These are phyloP conservation scores for Fusarium sp. DNA, from an alignment of 2,329 filamentous ascomycete genomes.

Conservation along the genomic window DNA sequence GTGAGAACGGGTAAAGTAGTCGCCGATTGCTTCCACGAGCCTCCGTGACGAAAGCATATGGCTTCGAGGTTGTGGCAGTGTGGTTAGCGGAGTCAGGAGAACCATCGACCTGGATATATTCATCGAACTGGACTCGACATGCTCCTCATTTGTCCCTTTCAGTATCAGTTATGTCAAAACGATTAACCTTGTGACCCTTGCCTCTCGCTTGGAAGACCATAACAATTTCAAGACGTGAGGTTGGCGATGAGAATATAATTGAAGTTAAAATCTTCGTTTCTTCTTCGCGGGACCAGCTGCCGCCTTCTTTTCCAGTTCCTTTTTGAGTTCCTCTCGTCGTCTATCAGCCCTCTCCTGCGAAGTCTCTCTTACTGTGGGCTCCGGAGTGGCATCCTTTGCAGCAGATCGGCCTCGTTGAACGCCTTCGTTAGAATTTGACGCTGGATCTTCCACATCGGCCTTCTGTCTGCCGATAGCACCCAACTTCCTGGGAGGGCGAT, in stretches of 20 bases:
- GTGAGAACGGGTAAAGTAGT: background rate
- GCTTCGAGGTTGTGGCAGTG: background rate
- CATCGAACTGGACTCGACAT: background rate
- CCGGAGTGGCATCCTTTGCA: slow-evolving; percentile 39
- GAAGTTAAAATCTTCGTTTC: slow-evolving; percentile 63
- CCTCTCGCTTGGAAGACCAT: background rate
- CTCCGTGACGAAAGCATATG: background rate
- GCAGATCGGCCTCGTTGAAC: slow-evolving; percentile 39
- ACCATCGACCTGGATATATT: background rate
- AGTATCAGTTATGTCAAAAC: background rate
- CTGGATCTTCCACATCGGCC: slow-evolving; percentile 8
- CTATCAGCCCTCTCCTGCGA: slow-evolving; percentile 61
- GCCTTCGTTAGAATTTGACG: slow-evolving; percentile 21
- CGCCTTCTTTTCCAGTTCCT: slow-evolving; percentile 61
- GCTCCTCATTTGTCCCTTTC: background rate
- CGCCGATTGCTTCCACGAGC: background rate
- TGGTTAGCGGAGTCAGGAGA: background rate
- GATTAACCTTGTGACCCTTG: background rate
- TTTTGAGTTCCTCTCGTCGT: slow-evolving; percentile 62
- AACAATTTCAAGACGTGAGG: no score
- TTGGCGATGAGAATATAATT: background rate
- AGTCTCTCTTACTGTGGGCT: slow-evolving; percentile 54
- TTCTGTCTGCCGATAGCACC: slow-evolving; percentile 52
- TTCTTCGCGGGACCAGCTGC: slow-evolving; percentile 64
- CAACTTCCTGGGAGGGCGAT: slow-evolving; percentile 43